Evolutionary conservation across 495 filamentous ascomycete species (phyloP), one percentile per base, ranked within the genome.

Genomic region (Endocarpon pusillum): DNA sequence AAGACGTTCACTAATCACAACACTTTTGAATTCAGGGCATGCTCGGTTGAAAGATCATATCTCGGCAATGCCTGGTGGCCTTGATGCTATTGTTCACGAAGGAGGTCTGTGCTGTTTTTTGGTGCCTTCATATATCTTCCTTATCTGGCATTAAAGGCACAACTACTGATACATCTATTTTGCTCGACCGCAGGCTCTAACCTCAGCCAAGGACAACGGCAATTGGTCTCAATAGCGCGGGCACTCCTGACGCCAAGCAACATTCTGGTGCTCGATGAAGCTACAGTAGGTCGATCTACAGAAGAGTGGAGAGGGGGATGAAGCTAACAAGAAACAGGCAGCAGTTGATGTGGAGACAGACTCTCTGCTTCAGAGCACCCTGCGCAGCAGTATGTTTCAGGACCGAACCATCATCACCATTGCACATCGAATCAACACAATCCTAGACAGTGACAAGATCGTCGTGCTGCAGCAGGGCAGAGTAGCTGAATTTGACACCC

Each of bases 381-480:
- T 69, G 21, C 58, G 66, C 42, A 68, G 64, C 51, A 63, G 52
- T 39, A 57, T 66, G 48, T 93, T 94, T 64, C 62, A 70, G 34
- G 79, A 94, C 48, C 71, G 86, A 14, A 99, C 91, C 12, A 96
- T 99, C 53, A 84, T 99, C 47, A 96, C 91, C 1, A 93, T 97
- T 47, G 89, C 89, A 32, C 89, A 97, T 54, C 73, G 89, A 27
- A 91, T 99, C 57, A 93, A 94, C 58, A 96, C 85, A 14, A 93
- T 96, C 50, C 70, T 94, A 14, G 85, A 94, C 56, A 83, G 77
- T 19, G 84, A 96, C 54, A 67, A 82, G 16, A 84, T 96, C 35
- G 71, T 94, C 25, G 85, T 96, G 27, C 69, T 96, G 1, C 79
- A 91, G 54, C 57, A 67, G 53, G 69, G 71, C 19, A 57, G 51